Evolutionary conservation across 257 asterid genomes (phyloP).

Genomic region (Ehretia macrophylla): DNA sequence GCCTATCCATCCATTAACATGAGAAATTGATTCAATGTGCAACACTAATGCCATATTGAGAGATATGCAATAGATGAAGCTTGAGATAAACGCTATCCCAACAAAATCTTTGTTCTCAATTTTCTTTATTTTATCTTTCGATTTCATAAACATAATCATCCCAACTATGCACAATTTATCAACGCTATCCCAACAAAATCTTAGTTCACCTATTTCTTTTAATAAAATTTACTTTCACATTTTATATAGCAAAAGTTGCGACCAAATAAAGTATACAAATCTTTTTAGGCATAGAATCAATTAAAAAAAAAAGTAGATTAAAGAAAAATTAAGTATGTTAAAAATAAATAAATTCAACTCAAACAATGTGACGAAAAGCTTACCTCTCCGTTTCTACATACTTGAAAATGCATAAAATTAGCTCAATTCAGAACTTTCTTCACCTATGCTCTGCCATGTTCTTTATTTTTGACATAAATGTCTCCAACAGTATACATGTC

Average conservation of each 20-base stretch:
- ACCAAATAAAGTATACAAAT: slow-evolving; percentile 14
- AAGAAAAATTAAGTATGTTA: slow-evolving; percentile 1
- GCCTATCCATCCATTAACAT: too few relatives aligned
- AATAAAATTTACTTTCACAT: slow-evolving; percentile 13
- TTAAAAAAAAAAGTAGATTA: slow-evolving; percentile 5
- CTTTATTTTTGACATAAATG: too few relatives aligned
- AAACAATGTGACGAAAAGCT: slow-evolving; percentile 9
- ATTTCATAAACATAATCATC: slow-evolving; percentile 66
- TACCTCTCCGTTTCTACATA: slow-evolving; percentile 33
- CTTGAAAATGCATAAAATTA: not conserved
- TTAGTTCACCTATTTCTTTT: slow-evolving; percentile 15
- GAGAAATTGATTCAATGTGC: too few relatives aligned
- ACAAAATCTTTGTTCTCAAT: too few relatives aligned
- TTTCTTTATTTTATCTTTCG: slow-evolving; percentile 52
- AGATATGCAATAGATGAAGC: too few relatives aligned
- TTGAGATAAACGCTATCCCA: too few relatives aligned
- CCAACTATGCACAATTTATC: not conserved
- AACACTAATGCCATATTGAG: too few relatives aligned
- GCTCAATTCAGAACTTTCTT: too few relatives aligned
- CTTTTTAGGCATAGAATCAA: slow-evolving; percentile 6
- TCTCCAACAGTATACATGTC: too few relatives aligned
- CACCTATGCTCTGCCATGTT: too few relatives aligned
- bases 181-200: slow-evolving; percentile 1
- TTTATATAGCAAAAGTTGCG: slow-evolving; percentile 27
- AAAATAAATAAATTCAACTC: not conserved